Evolutionary conservation across 768 basidiomycete species (phyloP).

Genomic region (Boletus huronensis): DNA sequence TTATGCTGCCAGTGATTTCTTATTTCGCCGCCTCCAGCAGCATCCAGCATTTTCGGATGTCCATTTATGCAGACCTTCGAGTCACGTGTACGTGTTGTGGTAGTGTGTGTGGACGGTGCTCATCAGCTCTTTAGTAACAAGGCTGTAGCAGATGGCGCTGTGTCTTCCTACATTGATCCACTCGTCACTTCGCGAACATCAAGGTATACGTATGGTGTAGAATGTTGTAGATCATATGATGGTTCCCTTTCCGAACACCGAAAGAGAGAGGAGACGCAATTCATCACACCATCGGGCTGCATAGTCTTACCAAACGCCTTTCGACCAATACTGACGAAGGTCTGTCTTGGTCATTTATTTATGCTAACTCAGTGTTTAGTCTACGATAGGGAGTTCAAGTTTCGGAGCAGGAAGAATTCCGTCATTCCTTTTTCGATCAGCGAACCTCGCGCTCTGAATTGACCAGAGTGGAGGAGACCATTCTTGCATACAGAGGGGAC

Average conservation of each 20-base stretch:
- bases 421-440: neutral
- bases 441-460: neutral
- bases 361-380: neutral
- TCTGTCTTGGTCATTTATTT: neutral
- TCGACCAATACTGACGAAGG: constrained; percentile 34
- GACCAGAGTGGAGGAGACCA: neutral
- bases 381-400: constrained; percentile 12
- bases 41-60: constrained; percentile 35
- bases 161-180: constrained; percentile 40
- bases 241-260: constrained; percentile 44
- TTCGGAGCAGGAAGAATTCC: constrained; percentile 21
- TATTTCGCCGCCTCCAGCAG: constrained; percentile 40
- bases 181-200: constrained; percentile 44
- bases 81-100: constrained; percentile 40
- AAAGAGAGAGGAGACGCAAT: constrained; percentile 24
- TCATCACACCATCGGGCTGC: constrained; percentile 24
- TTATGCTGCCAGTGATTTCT: constrained; percentile 46
- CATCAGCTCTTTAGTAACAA: constrained; percentile 30
- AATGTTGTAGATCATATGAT: constrained; percentile 30
- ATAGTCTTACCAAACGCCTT: constrained; percentile 34
- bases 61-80: constrained; percentile 45
- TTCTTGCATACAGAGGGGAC: constrained; percentile 20
- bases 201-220: constrained; percentile 37
- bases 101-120: neutral
- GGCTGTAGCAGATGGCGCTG: constrained; percentile 51